Percentiles rank a stretch among this genome's conserved stretches.
Evolutionary conservation across 805 yeast genomes (phyloP).

Genomic region (Teunomyces funiuensis): DNA sequence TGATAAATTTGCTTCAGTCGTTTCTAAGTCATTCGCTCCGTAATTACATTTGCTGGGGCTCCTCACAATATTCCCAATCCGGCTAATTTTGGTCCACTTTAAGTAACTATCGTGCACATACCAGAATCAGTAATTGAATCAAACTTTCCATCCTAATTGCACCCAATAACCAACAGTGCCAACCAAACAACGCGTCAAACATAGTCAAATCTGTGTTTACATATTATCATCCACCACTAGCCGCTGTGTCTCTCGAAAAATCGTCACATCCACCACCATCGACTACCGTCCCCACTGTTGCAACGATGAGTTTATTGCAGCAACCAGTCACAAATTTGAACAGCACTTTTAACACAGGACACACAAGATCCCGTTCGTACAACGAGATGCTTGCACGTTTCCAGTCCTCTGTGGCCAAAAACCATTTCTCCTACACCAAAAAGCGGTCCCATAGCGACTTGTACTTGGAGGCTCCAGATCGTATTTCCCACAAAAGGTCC

Average conservation of each 20-base stretch:
- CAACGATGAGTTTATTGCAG: slow-evolving; percentile 30
- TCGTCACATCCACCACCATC: neutral
- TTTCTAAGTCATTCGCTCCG: too few species aligned
- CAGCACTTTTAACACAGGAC: slow-evolving; percentile 29
- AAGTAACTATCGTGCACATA: neutral
- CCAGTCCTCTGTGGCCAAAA: slow-evolving; percentile 15
- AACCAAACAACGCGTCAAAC: neutral
- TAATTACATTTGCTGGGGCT: neutral
- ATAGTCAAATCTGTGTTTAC: too few species aligned
- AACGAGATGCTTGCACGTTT: slow-evolving; percentile 32
- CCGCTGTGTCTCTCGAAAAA: neutral
- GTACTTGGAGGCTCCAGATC: slow-evolving; percentile 1
- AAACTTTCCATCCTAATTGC: neutral
- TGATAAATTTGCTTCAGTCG: too few species aligned
- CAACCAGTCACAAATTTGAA: slow-evolving; percentile 26
- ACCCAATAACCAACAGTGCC: neutral
- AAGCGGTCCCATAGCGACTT: slow-evolving; percentile 33
- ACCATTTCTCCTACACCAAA: slow-evolving; percentile 11
- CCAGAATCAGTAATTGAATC: neutral
- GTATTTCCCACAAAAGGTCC: slow-evolving; percentile 30
- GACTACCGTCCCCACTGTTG: neutral
- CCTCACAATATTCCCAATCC: neutral
- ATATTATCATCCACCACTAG: neutral
- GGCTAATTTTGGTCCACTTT: neutral
- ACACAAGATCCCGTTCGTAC: slow-evolving; percentile 34